phyloP scores from a whole-genome alignment of 129 eudicot genomes.

The Apium graveolens region DNA sequence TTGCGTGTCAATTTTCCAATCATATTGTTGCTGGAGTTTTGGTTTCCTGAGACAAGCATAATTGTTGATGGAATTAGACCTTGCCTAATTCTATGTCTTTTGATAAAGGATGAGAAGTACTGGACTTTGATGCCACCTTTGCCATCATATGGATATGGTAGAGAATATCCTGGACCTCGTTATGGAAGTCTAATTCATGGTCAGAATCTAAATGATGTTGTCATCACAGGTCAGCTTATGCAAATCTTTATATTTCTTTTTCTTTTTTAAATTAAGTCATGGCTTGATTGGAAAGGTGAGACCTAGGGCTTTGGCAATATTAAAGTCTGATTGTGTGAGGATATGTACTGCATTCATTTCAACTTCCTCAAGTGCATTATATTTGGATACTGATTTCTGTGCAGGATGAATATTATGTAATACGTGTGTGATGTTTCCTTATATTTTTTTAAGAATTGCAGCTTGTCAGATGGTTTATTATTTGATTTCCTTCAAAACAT shows the following conservation, averaged over 20 bases:
- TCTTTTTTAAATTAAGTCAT: background rate
- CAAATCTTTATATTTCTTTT: background rate
- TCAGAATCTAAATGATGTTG: slow-evolving; percentile 67
- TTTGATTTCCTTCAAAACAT: background rate
- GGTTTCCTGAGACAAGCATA: too few species aligned
- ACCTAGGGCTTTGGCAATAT: background rate
- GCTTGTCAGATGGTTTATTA: background rate
- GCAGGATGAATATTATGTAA: background rate
- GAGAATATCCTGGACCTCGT: slow-evolving; percentile 72
- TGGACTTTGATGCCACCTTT: slow-evolving; percentile 80
- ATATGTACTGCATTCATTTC: background rate
- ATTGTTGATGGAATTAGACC: background rate
- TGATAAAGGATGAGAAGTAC: slow-evolving; percentile 53
- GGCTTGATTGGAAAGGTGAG: background rate
- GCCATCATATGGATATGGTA: slow-evolving; percentile 80
- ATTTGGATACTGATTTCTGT: background rate
- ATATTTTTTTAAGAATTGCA: background rate
- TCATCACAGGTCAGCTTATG: slow-evolving; percentile 54
- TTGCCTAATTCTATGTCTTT: background rate
- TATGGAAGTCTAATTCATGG: slow-evolving; percentile 84
- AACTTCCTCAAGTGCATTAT: too few species aligned
- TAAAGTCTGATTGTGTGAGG: background rate
- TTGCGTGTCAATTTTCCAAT: background rate
- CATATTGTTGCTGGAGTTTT: background rate
- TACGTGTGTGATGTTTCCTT: background rate